A percentile compares a stretch with the other conserved stretches of the same genome.
Conservation (phyloP, 1,284 basidiomycete genomes). For the Cryptococcus floricola region DNA sequence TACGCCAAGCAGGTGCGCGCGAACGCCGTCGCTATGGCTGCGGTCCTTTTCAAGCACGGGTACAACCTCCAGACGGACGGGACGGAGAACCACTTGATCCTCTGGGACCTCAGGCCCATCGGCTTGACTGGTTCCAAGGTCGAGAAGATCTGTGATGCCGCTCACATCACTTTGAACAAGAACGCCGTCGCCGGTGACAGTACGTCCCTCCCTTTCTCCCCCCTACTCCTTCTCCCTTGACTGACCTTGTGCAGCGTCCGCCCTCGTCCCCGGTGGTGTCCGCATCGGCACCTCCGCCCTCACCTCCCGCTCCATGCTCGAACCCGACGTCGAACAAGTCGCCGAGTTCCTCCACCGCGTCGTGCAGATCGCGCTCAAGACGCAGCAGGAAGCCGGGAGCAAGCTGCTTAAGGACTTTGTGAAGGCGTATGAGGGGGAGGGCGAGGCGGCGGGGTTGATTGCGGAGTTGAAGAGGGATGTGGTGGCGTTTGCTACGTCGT, state of each 20-base stretch:
- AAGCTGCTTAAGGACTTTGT: conserved; percentile 97
- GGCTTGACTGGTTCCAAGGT: conserved; percentile 96
- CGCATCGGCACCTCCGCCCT: conserved; percentile 92
- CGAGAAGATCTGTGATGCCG: conserved; percentile 95
- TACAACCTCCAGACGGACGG: conserved; percentile 97
- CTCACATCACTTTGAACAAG: conserved; percentile 91
- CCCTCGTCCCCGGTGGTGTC: conserved; percentile 94
- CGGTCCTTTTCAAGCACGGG: conserved; percentile 66
- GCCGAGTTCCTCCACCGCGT: conserved; percentile 89
- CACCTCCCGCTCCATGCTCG: conserved; percentile 89
- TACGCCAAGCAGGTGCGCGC: conserved; percentile 94
- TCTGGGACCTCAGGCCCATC: conserved; percentile 95
- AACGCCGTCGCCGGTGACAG: conserved; percentile 93
- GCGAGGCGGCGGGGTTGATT: conserved; percentile 60
- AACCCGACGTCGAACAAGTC: conserved; percentile 77
- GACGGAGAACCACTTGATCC: conserved; percentile 95
- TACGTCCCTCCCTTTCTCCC: conserved; percentile 12
- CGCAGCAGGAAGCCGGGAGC: conserved; percentile 91
- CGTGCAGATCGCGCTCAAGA: conserved; percentile 76
- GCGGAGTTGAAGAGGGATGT: conserved; percentile 57
- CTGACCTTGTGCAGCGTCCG: conserved; percentile 58
- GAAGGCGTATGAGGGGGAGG: conserved; percentile 70
- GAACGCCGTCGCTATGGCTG: conserved; percentile 75
- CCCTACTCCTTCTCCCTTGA: background rate
- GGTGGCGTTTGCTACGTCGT: conserved; percentile 69